These are phyloP conservation scores for Aspergillus cristatus DNA, from an alignment of 495 filamentous ascomycete genomes.

Conservation along the genomic window DNA sequence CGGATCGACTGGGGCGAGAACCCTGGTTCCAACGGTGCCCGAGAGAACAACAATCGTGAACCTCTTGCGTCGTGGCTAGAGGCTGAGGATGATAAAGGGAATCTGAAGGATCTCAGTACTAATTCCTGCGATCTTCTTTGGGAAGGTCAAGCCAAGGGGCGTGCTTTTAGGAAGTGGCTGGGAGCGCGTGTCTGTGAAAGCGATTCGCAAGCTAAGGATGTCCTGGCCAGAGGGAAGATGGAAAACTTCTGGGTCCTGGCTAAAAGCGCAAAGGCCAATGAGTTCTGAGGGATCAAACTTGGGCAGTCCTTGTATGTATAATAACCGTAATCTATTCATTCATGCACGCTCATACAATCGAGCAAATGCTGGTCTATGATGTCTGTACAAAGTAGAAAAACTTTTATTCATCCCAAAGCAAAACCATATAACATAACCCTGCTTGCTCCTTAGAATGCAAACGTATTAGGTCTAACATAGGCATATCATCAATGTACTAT, in stretches of 20 bases:
- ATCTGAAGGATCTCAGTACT: constrained; percentile 64
- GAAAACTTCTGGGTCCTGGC: constrained; percentile 95
- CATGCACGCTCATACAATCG: background rate
- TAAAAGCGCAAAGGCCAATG: constrained; percentile 51
- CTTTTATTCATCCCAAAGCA: background rate
- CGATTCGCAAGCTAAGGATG: constrained; percentile 77
- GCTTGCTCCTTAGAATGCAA: constrained; percentile 19
- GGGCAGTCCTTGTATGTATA: constrained; percentile 4
- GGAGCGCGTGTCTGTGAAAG: constrained; percentile 77
- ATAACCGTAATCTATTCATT: background rate
- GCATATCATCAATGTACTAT: constrained; percentile 6
- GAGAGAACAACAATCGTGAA: constrained; percentile 48
- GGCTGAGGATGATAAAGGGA: constrained; percentile 68
- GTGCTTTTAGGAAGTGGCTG: constrained; percentile 73
- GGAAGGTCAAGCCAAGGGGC: constrained; percentile 73
- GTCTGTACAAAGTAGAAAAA: too few relatives aligned
- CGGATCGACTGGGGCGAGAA: constrained; percentile 95
- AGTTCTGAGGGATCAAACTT: constrained; percentile 12
- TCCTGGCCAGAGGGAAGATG: constrained; percentile 71
- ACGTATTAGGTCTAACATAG: constrained; percentile 8
- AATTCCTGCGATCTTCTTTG: constrained; percentile 79
- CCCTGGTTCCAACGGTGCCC: constrained; percentile 53
- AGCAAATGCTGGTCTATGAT: background rate
- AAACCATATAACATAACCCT: background rate
- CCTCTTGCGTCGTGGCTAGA: constrained; percentile 60